Evolutionary conservation across 495 filamentous ascomycete species (phyloP).

Genomic region (Lophiostoma macrostomum): DNA sequence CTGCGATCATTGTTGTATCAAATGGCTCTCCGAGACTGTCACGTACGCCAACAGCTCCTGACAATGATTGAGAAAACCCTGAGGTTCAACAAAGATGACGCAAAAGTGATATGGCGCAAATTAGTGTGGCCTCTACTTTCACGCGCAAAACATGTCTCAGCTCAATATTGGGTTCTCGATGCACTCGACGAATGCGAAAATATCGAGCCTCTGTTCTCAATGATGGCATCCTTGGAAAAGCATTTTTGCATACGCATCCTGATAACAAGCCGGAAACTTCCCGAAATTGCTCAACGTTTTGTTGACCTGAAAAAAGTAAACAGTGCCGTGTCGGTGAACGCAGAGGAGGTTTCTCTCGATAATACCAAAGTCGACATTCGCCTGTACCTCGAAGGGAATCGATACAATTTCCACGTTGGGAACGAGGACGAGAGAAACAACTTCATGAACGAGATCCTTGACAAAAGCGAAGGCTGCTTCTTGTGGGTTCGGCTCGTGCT

Average conservation of each 20-base stretch:
- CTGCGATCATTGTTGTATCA: constrained; percentile 45
- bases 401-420: constrained; percentile 22
- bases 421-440: background rate
- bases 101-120: constrained; percentile 42
- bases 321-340: too few species aligned
- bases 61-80: constrained; percentile 29
- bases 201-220: background rate
- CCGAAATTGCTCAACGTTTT: too few species aligned
- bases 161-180: constrained; percentile 48
- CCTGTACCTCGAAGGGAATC: constrained; percentile 22
- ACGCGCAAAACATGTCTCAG: constrained; percentile 9
- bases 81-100: constrained; percentile 34
- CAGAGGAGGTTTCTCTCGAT: constrained; percentile 9
- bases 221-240: too few species aligned
- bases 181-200: constrained; percentile 44
- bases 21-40: constrained; percentile 31
- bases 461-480: constrained; percentile 41
- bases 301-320: too few species aligned
- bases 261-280: constrained; percentile 14
- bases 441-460: constrained; percentile 35
- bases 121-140: constrained; percentile 41
- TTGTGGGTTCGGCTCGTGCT: constrained; percentile 42
- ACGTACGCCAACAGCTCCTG: constrained; percentile 32
- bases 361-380: constrained; percentile 36
- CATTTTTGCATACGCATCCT: background rate